These are phyloP conservation scores for Plantago ovata DNA, from an alignment of 257 asterid genomes.

Conservation along the genomic window DNA sequence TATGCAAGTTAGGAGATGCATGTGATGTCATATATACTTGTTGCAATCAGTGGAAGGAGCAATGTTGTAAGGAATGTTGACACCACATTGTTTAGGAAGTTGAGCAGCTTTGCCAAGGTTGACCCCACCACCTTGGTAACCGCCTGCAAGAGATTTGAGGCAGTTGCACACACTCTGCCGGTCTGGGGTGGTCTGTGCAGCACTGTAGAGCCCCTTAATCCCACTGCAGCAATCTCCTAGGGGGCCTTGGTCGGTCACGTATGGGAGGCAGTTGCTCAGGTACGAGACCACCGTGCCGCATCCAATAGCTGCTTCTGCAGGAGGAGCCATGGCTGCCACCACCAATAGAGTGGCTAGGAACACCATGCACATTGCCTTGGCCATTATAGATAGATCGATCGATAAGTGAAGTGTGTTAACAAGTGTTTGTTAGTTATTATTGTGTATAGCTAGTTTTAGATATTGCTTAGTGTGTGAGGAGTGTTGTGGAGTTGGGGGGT, in stretches of 20 bases:
- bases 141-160: constrained; percentile 28
- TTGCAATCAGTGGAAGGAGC: constrained; percentile 54
- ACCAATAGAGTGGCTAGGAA: constrained; percentile 23
- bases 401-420: too few species aligned
- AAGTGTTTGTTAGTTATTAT: too few species aligned
- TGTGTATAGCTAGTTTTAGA: too few species aligned
- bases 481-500: too few species aligned
- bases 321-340: constrained; percentile 22
- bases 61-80: constrained; percentile 51
- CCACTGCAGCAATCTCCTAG: constrained; percentile 43
- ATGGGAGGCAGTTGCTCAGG: constrained; percentile 32
- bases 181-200: constrained; percentile 35
- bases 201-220: constrained; percentile 19
- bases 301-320: constrained; percentile 25
- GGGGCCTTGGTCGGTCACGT: constrained; percentile 28
- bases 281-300: constrained; percentile 29
- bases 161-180: constrained; percentile 37
- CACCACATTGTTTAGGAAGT: constrained; percentile 47
- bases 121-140: not conserved
- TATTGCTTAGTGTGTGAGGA: too few species aligned
- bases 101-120: constrained; percentile 34
- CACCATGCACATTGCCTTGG: constrained; percentile 19
- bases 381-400: constrained; percentile 7
- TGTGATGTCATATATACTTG: too few species aligned
- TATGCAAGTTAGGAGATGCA: not conserved